Conservation (phyloP, 148 eudicot genomes). For the Rhododendron henanense region DNA sequence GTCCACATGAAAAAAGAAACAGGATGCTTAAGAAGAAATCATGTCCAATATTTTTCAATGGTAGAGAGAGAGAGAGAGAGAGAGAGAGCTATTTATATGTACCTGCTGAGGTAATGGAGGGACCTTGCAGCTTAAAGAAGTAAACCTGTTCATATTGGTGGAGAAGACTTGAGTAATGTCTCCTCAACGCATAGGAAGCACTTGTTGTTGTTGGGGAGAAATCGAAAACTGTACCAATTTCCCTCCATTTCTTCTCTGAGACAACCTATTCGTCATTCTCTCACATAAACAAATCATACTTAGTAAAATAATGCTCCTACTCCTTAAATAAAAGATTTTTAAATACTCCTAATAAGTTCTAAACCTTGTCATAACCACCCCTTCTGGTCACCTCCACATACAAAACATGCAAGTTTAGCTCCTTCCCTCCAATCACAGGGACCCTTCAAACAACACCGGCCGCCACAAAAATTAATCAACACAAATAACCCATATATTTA, state of each 20-base stretch:
- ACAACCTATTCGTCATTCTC: constrained; percentile 40
- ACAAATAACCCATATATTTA: background rate
- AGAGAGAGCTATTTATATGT: background rate
- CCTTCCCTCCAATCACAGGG: constrained; percentile 65
- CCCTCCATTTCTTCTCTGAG: constrained; percentile 70
- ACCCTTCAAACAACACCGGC: constrained; percentile 28
- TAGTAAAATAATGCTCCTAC: background rate
- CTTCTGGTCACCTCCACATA: constrained; percentile 60
- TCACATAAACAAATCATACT: background rate
- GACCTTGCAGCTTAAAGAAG: constrained; percentile 43
- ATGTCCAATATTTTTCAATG: background rate
- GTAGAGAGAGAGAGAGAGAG: too few species aligned
- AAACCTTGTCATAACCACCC: constrained; percentile 65
- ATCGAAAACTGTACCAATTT: constrained; percentile 42
- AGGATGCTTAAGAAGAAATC: background rate
- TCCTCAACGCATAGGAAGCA: constrained; percentile 69
- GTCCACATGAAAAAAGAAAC: constrained; percentile 4
- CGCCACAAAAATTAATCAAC: background rate
- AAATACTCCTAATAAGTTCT: background rate
- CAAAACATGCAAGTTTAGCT: constrained; percentile 50
- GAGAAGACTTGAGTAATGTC: constrained; percentile 50
- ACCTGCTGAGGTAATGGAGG: constrained; percentile 23
- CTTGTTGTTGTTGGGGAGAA: constrained; percentile 62
- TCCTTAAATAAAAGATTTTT: background rate
- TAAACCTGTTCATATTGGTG: constrained; percentile 63